A percentile compares a stretch with the other conserved stretches of the same genome.
Conservation (phyloP, 345 rosid genomes). For the Cardamine occulta region DNA sequence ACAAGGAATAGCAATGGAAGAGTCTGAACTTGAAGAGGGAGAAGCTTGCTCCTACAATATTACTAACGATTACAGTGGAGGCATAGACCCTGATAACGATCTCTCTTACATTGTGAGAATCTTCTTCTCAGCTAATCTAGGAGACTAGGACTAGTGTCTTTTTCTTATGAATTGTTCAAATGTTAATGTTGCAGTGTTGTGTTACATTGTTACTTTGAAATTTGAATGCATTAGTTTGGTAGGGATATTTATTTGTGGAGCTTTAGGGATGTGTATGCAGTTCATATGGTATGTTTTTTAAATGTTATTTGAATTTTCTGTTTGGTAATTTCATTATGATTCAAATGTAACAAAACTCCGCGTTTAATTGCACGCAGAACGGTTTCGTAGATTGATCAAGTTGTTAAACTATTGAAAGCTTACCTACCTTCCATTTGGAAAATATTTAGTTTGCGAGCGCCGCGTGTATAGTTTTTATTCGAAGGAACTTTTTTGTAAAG, state of each 20-base stretch:
- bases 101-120: conserved; percentile 81
- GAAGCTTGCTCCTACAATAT: conserved; percentile 68
- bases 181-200: conserved; percentile 23
- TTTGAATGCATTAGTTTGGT: conserved; percentile 18
- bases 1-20: conserved; percentile 50
- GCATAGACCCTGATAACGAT: conserved; percentile 72
- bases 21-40: conserved; percentile 77
- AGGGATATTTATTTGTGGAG: conserved; percentile 28
- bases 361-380: background rate
- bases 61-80: conserved; percentile 53
- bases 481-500: background rate
- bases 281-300: conserved; percentile 32
- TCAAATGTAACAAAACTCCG: background rate
- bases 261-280: conserved; percentile 31
- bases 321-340: conserved; percentile 17
- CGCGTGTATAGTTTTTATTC: conserved; percentile 26
- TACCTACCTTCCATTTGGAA: conserved; percentile 23
- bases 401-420: background rate
- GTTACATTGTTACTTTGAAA: conserved; percentile 19
- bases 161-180: background rate
- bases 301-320: conserved; percentile 19
- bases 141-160: background rate
- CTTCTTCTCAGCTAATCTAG: background rate
- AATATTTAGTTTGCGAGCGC: background rate
- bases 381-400: background rate